These are phyloP conservation scores for Phlyctochytrium bullatum DNA, from an alignment of 192 early-diverging fungal species.

Conservation along the genomic window DNA sequence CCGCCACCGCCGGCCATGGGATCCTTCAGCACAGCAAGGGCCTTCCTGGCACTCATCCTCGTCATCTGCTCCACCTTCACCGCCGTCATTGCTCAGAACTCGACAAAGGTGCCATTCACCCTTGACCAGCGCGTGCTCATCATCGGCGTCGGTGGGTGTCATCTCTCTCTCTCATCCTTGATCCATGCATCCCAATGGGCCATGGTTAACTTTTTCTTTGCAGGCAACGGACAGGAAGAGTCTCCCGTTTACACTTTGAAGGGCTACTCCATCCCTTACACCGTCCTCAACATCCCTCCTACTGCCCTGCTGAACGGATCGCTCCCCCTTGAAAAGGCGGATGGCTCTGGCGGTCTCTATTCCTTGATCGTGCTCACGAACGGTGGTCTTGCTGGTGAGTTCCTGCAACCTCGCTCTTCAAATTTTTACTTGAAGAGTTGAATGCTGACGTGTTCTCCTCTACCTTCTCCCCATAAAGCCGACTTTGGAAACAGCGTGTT, in stretches of 20 bases:
- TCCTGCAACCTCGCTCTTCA: neutral
- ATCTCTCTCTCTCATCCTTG: too few relatives aligned
- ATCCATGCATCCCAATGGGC: too few relatives aligned
- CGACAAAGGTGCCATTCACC: too few relatives aligned
- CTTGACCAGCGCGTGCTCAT: too few relatives aligned
- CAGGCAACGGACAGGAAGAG: conserved; percentile 1
- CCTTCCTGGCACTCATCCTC: too few relatives aligned
- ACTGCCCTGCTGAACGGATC: neutral
- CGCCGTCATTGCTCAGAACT: too few relatives aligned
- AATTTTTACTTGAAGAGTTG: neutral
- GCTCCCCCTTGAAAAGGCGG: neutral
- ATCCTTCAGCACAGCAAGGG: too few relatives aligned
- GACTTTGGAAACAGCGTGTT: neutral
- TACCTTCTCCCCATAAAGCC: neutral
- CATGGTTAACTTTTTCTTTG: too few relatives aligned
- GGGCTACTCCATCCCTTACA: neutral
- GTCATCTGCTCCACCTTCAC: too few relatives aligned
- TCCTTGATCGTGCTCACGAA: neutral
- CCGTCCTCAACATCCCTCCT: neutral
- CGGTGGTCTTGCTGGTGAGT: neutral
- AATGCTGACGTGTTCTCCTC: too few relatives aligned
- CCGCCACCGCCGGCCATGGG: too few relatives aligned
- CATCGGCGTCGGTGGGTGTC: too few relatives aligned
- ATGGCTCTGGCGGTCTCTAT: neutral
- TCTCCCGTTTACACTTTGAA: neutral